phyloP scores from a whole-genome alignment of 2,329 filamentous ascomycete species.

The Diaporthe helianthi region DNA sequence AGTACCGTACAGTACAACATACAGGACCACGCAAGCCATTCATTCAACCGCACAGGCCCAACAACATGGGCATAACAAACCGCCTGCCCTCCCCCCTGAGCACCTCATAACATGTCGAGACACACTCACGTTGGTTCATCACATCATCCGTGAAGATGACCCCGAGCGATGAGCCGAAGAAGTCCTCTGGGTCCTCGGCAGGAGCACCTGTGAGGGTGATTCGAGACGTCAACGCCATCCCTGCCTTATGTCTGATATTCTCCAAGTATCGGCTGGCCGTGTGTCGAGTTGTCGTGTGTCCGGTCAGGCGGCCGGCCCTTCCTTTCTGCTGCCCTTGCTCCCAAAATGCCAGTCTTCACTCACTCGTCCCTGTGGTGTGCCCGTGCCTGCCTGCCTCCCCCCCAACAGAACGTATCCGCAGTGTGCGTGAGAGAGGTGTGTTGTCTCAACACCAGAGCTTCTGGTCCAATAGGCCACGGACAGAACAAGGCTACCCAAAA shows the following conservation, averaged over 20 bases:
- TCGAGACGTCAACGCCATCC: constrained; percentile 57
- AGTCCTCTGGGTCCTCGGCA: constrained; percentile 61
- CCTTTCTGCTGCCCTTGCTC: background rate
- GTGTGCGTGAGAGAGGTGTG: background rate
- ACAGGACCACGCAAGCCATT: background rate
- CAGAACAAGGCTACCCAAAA: background rate
- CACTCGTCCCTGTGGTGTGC: background rate
- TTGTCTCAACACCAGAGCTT: constrained; percentile 4
- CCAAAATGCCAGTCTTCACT: background rate
- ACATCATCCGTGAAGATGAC: constrained; percentile 74
- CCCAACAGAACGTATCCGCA: background rate
- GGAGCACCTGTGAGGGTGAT: constrained; percentile 50
- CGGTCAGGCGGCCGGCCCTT: background rate
- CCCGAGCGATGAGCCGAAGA: constrained; percentile 64
- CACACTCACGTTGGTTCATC: constrained; percentile 57
- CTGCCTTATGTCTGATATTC: background rate
- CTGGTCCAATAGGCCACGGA: constrained; percentile 7
- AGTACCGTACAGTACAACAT: background rate
- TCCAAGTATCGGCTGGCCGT: background rate
- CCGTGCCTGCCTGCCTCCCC: constrained; percentile 3
- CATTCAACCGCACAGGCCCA: background rate
- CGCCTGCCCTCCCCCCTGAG: too few relatives aligned
- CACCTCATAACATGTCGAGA: background rate
- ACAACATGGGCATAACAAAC: background rate
- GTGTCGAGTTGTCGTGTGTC: background rate